phyloP scores from a whole-genome alignment of 2,329 filamentous ascomycete species.

The Hysterium pulicare region DNA sequence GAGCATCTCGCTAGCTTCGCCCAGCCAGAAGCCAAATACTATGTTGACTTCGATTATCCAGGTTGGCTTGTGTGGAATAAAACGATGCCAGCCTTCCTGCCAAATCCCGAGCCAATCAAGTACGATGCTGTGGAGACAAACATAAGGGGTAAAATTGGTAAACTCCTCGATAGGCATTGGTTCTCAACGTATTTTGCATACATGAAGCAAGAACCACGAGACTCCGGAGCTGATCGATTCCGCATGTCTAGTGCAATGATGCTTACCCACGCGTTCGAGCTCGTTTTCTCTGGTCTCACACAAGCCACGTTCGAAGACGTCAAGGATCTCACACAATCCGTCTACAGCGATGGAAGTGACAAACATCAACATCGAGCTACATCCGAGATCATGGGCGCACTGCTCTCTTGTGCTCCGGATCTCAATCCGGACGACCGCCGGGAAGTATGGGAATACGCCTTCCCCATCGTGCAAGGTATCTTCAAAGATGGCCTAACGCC shows the following conservation, averaged over 20 bases:
- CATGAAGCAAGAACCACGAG: constrained; percentile 92
- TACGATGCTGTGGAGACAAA: constrained; percentile 80
- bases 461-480: constrained; percentile 80
- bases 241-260: constrained; percentile 83
- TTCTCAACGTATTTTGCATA: constrained; percentile 84
- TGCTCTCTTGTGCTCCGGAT: constrained; percentile 78
- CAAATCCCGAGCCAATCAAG: constrained; percentile 64
- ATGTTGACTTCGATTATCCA: constrained; percentile 85
- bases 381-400: constrained; percentile 83
- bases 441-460: constrained; percentile 81
- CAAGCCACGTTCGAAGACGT: constrained; percentile 81
- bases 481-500: constrained; percentile 91
- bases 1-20: constrained; percentile 76
- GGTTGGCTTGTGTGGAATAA: constrained; percentile 97
- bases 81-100: constrained; percentile 74
- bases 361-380: constrained; percentile 97
- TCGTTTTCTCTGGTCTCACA: constrained; percentile 78
- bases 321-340: constrained; percentile 69
- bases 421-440: constrained; percentile 70
- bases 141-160: constrained; percentile 75
- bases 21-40: constrained; percentile 75
- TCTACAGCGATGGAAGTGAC: constrained; percentile 90
- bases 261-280: constrained; percentile 83
- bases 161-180: constrained; percentile 78
- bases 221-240: constrained; percentile 78